Evolutionary conservation across 1,284 basidiomycete genomes (phyloP), one percentile per base, ranked within the genome.

Genomic region (Irpex sp.): DNA sequence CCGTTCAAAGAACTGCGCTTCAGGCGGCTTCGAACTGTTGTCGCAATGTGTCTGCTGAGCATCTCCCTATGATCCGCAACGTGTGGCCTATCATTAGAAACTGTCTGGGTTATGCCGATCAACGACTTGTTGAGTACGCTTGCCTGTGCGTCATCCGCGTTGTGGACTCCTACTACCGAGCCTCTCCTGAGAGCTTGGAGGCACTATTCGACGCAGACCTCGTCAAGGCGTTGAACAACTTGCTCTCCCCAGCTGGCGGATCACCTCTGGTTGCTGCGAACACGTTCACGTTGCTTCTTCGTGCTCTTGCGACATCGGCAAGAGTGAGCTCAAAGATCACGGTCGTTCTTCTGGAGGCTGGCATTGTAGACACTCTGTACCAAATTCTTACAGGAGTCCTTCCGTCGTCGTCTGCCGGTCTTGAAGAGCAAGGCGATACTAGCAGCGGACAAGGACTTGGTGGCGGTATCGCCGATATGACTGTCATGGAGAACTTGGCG

Each of bases 11-110:
- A 60, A 97, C 94, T 0, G 96, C 96, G 17, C 81, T 98, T n/a
- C 95, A 96, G 68, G 95, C 95, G 17, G 95, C 95, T 4, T 91
- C 95, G 36, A 97, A 97, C 70, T 98, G 96, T 70, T 97, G 95
- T 75, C 88, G 94, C 59, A 94, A 94, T 72, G 85, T 97, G 58
- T 90, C 93, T 5, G 74, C 88, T 51, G 95, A 97, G 64, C 88
- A 93, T 72, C 95, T 95, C 75, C 74, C 85, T 47, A 94, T 94
- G 88, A 89, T 97, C 70, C 86, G 84, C 57, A 90, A 90, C 58
- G 93, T 94, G 50, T 95, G 96, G 87, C 89, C 95, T 0, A 96
- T 93, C 72, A 90, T 98, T 65, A 89, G 93, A 63, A 94, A 94
- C 68, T 95, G 95, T 64, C 82, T 98, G 46, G 83, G 87, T 0